Evolutionary conservation across 306 rosid genomes (phyloP).

Genomic region (Castanea mollissima): DNA sequence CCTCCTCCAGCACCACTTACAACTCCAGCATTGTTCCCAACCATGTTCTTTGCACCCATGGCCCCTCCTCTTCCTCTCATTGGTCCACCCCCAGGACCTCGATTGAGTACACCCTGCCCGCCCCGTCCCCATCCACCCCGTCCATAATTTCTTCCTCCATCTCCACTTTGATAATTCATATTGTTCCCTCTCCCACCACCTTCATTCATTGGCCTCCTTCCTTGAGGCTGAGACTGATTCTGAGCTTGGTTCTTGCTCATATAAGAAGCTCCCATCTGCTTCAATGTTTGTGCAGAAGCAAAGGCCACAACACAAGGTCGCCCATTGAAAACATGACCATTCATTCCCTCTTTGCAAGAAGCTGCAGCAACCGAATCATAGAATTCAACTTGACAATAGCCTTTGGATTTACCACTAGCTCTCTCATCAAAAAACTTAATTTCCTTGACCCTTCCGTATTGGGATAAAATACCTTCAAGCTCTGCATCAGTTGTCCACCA

Average conservation of each 20-base stretch:
- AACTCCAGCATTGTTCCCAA: constrained; percentile 36
- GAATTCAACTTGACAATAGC: constrained; percentile 57
- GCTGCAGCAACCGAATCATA: constrained; percentile 38
- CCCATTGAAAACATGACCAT: constrained; percentile 46
- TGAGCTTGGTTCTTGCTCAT: constrained; percentile 31
- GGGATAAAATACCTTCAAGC: constrained; percentile 30
- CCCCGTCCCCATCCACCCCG: constrained; percentile 60
- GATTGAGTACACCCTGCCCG: constrained; percentile 35
- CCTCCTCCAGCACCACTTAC: constrained; percentile 28
- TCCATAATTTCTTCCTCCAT: constrained; percentile 38
- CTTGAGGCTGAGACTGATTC: constrained; percentile 36
- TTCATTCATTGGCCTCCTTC: constrained; percentile 43
- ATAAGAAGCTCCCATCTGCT: constrained; percentile 53
- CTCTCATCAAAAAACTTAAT: constrained; percentile 50
- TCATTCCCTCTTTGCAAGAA: constrained; percentile 55
- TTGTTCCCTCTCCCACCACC: constrained; percentile 36
- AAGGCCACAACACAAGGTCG: constrained; percentile 53
- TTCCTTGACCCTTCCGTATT: constrained; percentile 51
- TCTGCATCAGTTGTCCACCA: constrained; percentile 69
- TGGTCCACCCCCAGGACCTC: constrained; percentile 42
- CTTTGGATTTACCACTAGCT: constrained; percentile 59
- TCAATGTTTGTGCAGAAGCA: constrained; percentile 43
- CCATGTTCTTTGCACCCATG: constrained; percentile 40
- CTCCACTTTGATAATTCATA: constrained; percentile 44
- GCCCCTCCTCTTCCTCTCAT: constrained; percentile 45